Evolutionary conservation across 225 moss, liverwort and hornwort genomes (phyloP), one percentile per base, ranked within the genome.

Genomic region (Pleurozium schreberi): DNA sequence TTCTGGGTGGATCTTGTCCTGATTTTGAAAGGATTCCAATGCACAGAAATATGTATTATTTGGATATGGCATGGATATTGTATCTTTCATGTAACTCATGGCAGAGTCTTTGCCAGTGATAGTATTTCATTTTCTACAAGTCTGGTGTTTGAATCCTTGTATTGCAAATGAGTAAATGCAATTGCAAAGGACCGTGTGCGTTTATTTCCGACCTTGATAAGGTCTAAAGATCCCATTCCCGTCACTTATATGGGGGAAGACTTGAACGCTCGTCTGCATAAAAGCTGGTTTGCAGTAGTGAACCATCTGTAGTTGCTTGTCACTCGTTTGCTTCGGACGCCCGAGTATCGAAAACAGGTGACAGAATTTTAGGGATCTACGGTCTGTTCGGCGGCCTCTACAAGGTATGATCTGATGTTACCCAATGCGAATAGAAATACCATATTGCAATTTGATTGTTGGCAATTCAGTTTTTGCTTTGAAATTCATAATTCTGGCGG

Each of bases 351-450:
- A 81, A 83, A 81, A 88, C 85, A 70, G 85, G 47, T 86, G 82
- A 57, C 67, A 76, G 76, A 76, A 88, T 82, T 58, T 88, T 90
- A 40, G 55, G 66, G 62, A 63, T 77, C 55, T 85, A 36, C 76
- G 77, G 27, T 80, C 77, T 74, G 40, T 28, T 80, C 40, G 59
- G 59, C 40, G n/a, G 30, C 65, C 66, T 71, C 62, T 63, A 40
- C 81, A 52, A 90, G 90, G 92, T 92, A 83, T n/a, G 79, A 58
- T 83, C 57, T 68, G 57, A 82, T 77, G 57, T 61, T 86, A 40
- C 38, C 40, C 63, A 49, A 47, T 64, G 64, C 49, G 47, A 65
- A 49, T 34, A 31, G 36, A 64, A 64, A 43, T 12, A 30, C 77
- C 40, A 21, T 58, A 40, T 66, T 76, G 40, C 22, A 68, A 38